These are phyloP conservation scores for Datisca glomerata DNA, from an alignment of 306 rosid genomes.

Conservation along the genomic window DNA sequence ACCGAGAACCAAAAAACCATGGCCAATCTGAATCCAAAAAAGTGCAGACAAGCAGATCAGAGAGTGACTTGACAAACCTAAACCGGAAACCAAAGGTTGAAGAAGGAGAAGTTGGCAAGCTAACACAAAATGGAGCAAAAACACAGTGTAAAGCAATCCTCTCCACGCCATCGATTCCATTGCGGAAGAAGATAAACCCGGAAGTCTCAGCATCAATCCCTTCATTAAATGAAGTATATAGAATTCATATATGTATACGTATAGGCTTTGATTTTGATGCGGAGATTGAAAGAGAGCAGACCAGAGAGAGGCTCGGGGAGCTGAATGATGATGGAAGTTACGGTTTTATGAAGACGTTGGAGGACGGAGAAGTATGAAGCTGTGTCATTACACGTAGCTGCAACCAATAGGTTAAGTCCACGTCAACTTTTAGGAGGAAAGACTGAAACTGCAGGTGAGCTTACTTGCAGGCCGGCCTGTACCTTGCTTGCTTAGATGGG, in stretches of 20 bases:
- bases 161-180: conserved; percentile 55
- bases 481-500: too few relatives aligned
- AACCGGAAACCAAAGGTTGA: conserved; percentile 87
- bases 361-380: too few relatives aligned
- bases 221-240: too few relatives aligned
- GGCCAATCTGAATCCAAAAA: not conserved
- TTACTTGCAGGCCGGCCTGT: too few relatives aligned
- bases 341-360: too few relatives aligned
- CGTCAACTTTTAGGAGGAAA: not conserved
- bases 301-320: not conserved
- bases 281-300: not conserved
- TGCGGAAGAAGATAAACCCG: conserved; percentile 20
- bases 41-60: conserved; percentile 15
- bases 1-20: not conserved
- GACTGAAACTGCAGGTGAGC: not conserved
- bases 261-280: not conserved
- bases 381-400: not conserved
- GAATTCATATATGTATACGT: too few relatives aligned
- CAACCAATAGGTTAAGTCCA: not conserved
- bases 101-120: conserved; percentile 68
- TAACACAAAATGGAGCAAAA: conserved; percentile 64
- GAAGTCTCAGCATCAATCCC: conserved; percentile 21
- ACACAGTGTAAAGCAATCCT: conserved; percentile 44
- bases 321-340: not conserved
- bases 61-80: conserved; percentile 30